phyloP scores from a whole-genome alignment of 169 alveolate species.

The Fabrea salina region DNA sequence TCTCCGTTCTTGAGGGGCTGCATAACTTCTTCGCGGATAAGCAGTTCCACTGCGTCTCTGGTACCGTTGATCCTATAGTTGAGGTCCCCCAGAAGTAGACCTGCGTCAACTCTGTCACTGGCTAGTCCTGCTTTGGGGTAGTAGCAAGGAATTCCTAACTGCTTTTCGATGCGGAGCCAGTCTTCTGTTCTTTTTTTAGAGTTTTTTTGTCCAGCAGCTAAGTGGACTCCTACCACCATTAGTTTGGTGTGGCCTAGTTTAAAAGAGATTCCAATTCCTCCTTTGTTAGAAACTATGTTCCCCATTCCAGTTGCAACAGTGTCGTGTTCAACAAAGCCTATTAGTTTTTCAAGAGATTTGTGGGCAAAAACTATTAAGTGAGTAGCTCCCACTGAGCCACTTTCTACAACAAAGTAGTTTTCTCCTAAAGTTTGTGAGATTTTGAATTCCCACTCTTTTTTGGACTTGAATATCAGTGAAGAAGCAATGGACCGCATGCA shows the following conservation, averaged over 20 bases:
- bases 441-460: slow-evolving; percentile 12
- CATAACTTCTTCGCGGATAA: background rate
- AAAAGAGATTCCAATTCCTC: slow-evolving; percentile 15
- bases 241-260: background rate
- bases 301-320: slow-evolving; percentile 22
- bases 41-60: background rate
- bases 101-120: background rate
- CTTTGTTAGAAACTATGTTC: slow-evolving; percentile 14
- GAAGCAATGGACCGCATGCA: slow-evolving; percentile 25
- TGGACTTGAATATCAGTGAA: background rate
- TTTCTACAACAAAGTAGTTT: background rate
- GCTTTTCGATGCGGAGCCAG: background rate
- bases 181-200: background rate
- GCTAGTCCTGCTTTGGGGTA: background rate
- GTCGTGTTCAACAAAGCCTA: background rate
- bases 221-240: background rate
- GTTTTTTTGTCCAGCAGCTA: background rate
- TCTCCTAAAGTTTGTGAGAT: background rate
- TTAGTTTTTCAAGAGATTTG: background rate
- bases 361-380: slow-evolving; percentile 26
- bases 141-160: background rate
- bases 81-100: slow-evolving; percentile 9
- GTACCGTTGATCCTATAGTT: slow-evolving; percentile 27
- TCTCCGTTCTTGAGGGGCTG: background rate
- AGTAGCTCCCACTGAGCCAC: slow-evolving; percentile 9